Base-by-base conservation (phyloP, 768 basidiomycete genomes). In the Saitozyma podzolica region DNA sequence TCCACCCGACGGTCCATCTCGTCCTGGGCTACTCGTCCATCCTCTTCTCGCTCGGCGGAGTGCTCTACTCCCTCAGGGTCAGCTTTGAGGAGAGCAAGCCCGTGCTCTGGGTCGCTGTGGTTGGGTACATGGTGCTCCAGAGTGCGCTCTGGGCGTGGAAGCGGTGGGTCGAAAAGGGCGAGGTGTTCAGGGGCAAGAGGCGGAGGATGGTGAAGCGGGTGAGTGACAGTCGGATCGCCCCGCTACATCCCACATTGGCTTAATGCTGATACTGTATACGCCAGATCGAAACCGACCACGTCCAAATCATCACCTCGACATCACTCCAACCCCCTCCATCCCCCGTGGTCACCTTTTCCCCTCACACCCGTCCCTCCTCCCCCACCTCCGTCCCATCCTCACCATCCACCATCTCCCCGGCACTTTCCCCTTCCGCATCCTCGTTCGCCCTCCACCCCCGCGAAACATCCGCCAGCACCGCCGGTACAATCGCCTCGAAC, bases 71-170 rank as follows among this genome's bases (percentile, higher is more conserved):
- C 41, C 92, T 88, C 80, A 88, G 89, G 72, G 82, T 88, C 50
- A 89, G 90, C n/a, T 98, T 95, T 77, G 90, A 95, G 78, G 85
- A 88, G 77, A 86, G 89, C 64, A 95, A 96, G 80, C 84, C 86
- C 10, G 86, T 85, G 40, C 86, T 95, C 17, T 88, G 87, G 84
- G 83, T 84, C 9, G 92, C 92, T 2, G 84, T 96, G 69, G 85
- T 88, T 59, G 69, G 72, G 7, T 76, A 73, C 60, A 64, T 66
- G 39, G 42, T 64, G 2, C 52, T 75, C 7, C 74, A 75, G 54
- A 51, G 50, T 16, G 62, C 58, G 6, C 51, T 75, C 19, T 75
- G 72, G 69, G 69, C 53, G 13, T 73, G 72, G 69, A 73, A 76
- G 60, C 53, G 65, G 54, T 76, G 72, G 69, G 64, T 69, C 2